Evolutionary conservation across 2,329 filamentous ascomycete species (phyloP).

Genomic region (Calonectria hawksworthii): DNA sequence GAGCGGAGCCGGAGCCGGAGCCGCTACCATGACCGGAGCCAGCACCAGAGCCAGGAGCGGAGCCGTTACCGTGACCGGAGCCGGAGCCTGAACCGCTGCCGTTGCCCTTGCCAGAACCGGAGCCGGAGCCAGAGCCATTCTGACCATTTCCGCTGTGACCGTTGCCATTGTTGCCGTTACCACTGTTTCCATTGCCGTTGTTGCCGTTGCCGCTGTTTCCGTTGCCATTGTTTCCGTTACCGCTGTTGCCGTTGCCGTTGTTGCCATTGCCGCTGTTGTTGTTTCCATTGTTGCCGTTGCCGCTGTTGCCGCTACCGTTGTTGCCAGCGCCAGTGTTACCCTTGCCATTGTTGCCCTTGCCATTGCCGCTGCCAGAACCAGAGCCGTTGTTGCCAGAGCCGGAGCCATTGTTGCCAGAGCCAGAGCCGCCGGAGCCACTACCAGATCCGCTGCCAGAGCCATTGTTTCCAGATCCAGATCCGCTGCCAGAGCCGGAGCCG

Average conservation of each 20-base stretch:
- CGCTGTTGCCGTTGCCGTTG: constrained; percentile 35
- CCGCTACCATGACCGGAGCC: constrained; percentile 52
- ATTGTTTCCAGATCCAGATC: neutral
- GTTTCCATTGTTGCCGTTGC: constrained; percentile 49
- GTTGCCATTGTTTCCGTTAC: constrained; percentile 59
- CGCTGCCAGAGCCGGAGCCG: too few relatives aligned
- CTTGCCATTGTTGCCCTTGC: constrained; percentile 34
- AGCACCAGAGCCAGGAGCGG: constrained; percentile 53
- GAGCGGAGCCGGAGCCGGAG: constrained; percentile 31
- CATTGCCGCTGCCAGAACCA: neutral
- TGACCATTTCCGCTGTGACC: too few relatives aligned
- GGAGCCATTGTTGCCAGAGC: constrained; percentile 13
- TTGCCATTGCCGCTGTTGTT: constrained; percentile 42
- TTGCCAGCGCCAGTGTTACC: constrained; percentile 42
- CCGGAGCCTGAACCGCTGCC: neutral
- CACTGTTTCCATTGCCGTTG: neutral
- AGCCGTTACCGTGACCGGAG: neutral
- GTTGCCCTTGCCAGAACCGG: neutral
- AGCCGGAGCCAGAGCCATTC: neutral
- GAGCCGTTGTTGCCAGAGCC: constrained; percentile 34
- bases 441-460: neutral
- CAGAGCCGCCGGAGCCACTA: constrained; percentile 21
- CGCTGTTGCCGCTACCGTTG: constrained; percentile 59
- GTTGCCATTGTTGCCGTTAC: too few relatives aligned
- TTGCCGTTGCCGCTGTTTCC: constrained; percentile 33